Base-by-base conservation (phyloP, 2,329 filamentous ascomycete genomes). In the Dothideomycetes sp. region DNA sequence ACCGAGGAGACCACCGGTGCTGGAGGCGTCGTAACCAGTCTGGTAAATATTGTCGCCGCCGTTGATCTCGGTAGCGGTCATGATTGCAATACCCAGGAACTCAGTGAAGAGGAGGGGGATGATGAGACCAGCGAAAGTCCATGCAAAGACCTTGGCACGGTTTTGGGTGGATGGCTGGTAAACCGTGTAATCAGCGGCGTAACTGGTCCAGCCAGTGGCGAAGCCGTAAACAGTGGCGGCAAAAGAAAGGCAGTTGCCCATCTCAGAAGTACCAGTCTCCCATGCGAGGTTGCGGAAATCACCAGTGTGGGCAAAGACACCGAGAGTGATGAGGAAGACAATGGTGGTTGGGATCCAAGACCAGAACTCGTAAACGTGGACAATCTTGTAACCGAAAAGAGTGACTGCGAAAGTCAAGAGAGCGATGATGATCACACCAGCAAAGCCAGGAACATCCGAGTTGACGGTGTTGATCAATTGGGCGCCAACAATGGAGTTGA, bases 401-500 rank as follows among this genome's bases (percentile, higher is more conserved):
- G 78, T 81, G 46, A 89, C 68, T 34, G 79, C 40, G 38, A 85
- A 71, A 0, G 81, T 85, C 48, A 71, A 73, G 37, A 77, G 56
- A 8, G 80, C 75, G 47, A 88, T 84, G 46, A 88, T 73, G 30
- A 89, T 60, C 45, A 91, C 81, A 15, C 83, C 84, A 1, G 81
- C 83, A 53, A 69, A 81, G 34, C 82, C 81, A 5, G 81, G 81
- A 47, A 88, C 76, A 36, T 72, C 59, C 34, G 59, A 54, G 54
- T 85, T 87, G 34, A 89, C 78, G 1, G 84, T 79, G 41, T 84
- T 70, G 49, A 91, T 70, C 5, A 89, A 70, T 56, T 89, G 80
- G 0, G 82, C 81, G 14, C 83, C 84, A 12, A 89, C 82, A 46
- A 91, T 87, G 40, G 76, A 73, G 53, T 91, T 89, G 48, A 87